Evolutionary conservation across 768 basidiomycete genomes (phyloP).

Genomic region (Serendipita indica): DNA sequence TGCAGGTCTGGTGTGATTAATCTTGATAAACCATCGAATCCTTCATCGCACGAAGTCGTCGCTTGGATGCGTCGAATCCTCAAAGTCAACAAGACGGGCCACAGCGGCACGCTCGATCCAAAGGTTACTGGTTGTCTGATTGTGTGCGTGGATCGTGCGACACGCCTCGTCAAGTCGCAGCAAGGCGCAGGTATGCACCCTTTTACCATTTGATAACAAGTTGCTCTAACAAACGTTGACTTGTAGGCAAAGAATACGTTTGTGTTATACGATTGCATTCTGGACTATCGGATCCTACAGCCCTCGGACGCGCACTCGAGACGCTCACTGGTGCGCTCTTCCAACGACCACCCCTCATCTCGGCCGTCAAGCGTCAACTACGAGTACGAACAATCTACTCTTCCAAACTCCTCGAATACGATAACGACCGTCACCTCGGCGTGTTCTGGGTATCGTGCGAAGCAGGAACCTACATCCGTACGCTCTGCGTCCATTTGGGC

Average conservation of each 20-base stretch:
- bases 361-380: slow-evolving; percentile 95
- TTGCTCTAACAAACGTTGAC: background rate
- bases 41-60: slow-evolving; percentile 97
- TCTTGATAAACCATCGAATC: slow-evolving; percentile 98
- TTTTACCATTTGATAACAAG: background rate
- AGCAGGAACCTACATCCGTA: slow-evolving; percentile 72
- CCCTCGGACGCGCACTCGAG: slow-evolving; percentile 85
- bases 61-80: slow-evolving; percentile 97
- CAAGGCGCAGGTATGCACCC: slow-evolving; percentile 74
- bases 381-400: slow-evolving; percentile 96
- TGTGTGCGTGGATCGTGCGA: slow-evolving; percentile 98
- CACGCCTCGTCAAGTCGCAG: slow-evolving; percentile 93
- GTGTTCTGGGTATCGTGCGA: slow-evolving; percentile 99
- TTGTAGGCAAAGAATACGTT: slow-evolving; percentile 85
- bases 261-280: slow-evolving; percentile 90
- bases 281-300: slow-evolving; percentile 60
- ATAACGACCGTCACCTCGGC: slow-evolving; percentile 88
- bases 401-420: slow-evolving; percentile 89
- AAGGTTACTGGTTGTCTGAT: slow-evolving; percentile 99
- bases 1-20: slow-evolving; percentile 96
- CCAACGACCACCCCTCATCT: slow-evolving; percentile 96
- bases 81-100: slow-evolving; percentile 94
- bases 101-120: slow-evolving; percentile 96
- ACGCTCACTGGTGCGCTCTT: slow-evolving; percentile 96
- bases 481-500: slow-evolving; percentile 93